Percentiles rank a stretch among this genome's conserved stretches.
Conservation (phyloP, 805 yeast genomes). For the Soucietia sequanensis region DNA sequence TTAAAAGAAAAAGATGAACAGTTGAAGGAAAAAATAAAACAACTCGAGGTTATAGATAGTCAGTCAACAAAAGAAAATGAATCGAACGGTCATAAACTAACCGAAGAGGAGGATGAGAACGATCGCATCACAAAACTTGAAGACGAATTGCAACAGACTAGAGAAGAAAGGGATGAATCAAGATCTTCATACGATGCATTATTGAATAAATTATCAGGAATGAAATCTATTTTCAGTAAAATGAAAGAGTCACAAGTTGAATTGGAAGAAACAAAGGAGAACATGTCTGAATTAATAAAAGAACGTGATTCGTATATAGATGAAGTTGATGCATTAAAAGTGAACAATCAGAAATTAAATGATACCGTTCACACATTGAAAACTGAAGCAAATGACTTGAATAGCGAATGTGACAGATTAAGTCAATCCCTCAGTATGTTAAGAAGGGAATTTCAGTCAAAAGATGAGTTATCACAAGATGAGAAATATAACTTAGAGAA, state of each 20-base stretch:
- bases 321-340: constrained; percentile 8
- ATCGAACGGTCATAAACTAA: background rate
- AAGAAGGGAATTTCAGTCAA: constrained; percentile 35
- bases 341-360: constrained; percentile 15
- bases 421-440: constrained; percentile 36
- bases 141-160: constrained; percentile 31
- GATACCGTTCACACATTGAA: constrained; percentile 17
- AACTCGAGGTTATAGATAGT: background rate
- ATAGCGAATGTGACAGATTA: constrained; percentile 54
- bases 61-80: constrained; percentile 2
- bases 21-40: constrained; percentile 6
- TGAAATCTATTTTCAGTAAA: constrained; percentile 69
- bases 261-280: constrained; percentile 52
- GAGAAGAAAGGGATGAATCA: constrained; percentile 54
- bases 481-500: constrained; percentile 41
- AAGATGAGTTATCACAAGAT: constrained; percentile 35
- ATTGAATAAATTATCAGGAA: constrained; percentile 61
- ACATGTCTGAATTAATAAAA: constrained; percentile 25
- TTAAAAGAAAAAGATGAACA: constrained; percentile 6
- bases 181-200: constrained; percentile 62
- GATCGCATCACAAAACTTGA: constrained; percentile 9
- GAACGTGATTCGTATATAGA: constrained; percentile 25
- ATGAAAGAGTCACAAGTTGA: constrained; percentile 71
- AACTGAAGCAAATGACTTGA: constrained; percentile 41
- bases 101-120: constrained; percentile 1